Percentiles rank a stretch among this genome's conserved stretches.
Evolutionary conservation across 305 asterid genomes (phyloP).

Genomic region (Rubia occidens): DNA sequence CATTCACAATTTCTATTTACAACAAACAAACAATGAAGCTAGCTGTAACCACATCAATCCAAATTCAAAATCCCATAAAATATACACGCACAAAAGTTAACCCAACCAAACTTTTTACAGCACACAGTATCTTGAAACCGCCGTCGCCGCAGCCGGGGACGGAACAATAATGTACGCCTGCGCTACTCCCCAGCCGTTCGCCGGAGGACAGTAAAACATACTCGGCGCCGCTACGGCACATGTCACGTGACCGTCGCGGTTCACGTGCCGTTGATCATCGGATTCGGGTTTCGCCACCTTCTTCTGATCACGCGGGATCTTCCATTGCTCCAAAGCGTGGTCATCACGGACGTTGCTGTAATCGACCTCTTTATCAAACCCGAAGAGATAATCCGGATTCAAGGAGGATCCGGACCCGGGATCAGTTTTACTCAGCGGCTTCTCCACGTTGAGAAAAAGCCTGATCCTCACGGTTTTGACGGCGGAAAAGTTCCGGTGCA

Average conservation of each 20-base stretch:
- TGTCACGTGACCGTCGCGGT: constrained; percentile 19
- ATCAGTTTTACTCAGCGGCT: background rate
- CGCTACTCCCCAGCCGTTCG: background rate
- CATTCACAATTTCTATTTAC: background rate
- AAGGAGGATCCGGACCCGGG: constrained; percentile 16
- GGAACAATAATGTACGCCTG: background rate
- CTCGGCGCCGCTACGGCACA: constrained; percentile 11
- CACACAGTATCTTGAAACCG: background rate
- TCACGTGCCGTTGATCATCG: background rate
- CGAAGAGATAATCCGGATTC: constrained; percentile 84
- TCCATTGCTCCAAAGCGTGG: constrained; percentile 32
- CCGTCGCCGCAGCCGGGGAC: background rate
- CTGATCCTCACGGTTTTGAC: constrained; percentile 46
- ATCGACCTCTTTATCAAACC: constrained; percentile 60
- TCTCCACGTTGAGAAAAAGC: constrained; percentile 35
- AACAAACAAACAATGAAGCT: background rate
- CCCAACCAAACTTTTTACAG: background rate
- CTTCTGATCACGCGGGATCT: constrained; percentile 35
- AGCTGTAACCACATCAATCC: background rate
- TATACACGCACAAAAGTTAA: background rate
- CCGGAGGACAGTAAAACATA: constrained; percentile 35
- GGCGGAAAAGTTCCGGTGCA: constrained; percentile 29
- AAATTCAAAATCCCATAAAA: background rate
- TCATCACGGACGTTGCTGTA: background rate
- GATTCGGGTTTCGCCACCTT: background rate